Conservation (phyloP, 2,329 filamentous ascomycete genomes). For the Hypomyces rosellus region DNA sequence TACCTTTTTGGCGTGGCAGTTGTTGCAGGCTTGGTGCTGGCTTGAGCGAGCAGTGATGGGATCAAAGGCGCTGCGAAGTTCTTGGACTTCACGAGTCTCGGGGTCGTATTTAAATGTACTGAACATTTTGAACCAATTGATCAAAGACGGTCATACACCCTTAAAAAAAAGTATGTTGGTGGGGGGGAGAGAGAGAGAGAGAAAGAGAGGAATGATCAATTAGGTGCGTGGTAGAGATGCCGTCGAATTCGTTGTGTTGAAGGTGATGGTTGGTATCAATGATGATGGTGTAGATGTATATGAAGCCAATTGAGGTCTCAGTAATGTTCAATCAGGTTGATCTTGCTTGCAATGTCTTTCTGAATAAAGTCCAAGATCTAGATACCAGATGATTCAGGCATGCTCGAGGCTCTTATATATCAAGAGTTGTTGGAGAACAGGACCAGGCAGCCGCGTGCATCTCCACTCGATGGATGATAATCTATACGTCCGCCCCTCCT, state of each 20-base stretch:
- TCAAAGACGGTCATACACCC: not conserved
- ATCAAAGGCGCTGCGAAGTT: slow-evolving; percentile 29
- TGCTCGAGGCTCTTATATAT: not conserved
- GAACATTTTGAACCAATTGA: slow-evolving; percentile 24
- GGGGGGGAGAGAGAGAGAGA: not conserved
- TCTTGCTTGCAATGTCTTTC: too few species aligned
- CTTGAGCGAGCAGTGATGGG: slow-evolving; percentile 32
- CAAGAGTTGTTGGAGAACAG: not conserved
- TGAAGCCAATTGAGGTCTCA: too few species aligned
- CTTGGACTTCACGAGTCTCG: slow-evolving; percentile 32
- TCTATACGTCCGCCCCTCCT: too few species aligned
- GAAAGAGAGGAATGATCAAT: not conserved
- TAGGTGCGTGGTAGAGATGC: too few species aligned
- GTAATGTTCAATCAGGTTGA: too few species aligned
- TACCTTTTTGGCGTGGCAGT: slow-evolving; percentile 36
- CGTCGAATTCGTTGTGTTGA: too few species aligned
- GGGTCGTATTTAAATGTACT: slow-evolving; percentile 34
- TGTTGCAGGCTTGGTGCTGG: slow-evolving; percentile 33
- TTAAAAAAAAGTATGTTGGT: not conserved
- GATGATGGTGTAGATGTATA: not conserved
- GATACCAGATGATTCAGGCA: not conserved
- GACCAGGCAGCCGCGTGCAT: too few species aligned
- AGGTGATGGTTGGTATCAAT: too few species aligned
- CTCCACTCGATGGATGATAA: too few species aligned
- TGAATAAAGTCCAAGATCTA: not conserved